Evolutionary conservation across 768 basidiomycete species (phyloP), one percentile per base, ranked within the genome.

Genomic region (Collybia mongolica): DNA sequence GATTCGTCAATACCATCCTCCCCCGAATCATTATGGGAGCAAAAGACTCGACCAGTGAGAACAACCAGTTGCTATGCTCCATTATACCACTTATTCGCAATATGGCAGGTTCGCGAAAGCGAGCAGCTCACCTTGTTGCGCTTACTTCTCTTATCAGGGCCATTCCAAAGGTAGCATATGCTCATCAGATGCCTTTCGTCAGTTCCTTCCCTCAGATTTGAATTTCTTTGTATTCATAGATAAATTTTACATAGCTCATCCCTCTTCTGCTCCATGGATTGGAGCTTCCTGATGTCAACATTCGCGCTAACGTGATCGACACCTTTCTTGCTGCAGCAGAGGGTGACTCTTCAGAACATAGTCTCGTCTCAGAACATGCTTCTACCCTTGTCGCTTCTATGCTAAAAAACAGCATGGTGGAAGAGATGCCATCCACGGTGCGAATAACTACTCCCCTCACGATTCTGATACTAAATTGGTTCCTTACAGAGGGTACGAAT

Each of bases 241-340:
- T 36, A 28, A 15, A 26, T 15, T 39, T 37, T 23, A 26, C 22
- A 17, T 39, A 98, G 95, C 79, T 98, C 11, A 80, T 98, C 56
- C 94, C 97, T 0, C 76, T 98, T 12, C 75, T 99, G 4, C 71
- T 99, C 38, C 88, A 89, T 14, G 88, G 92, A 3, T 79, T 98
- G 15, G 84, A 90, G 37, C 70, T 97, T 3, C 81, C 85, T 3
- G 86, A 93, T 63, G 67, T 80, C 7, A 76, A 81, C 22, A 82
- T 95, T 52, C 84, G 92, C 19, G 76, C 80, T 14, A 85, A 88
- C 67, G 86, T 94, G 43, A 88, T 98, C 49, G 82, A 89, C 46
- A 88, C 86, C 7, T 75, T 98, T 32, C 76, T 83, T 7, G 77
- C 83, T 1, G 82, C 91, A 5, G 82, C 90, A 6, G 79, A 82